Conservation (phyloP, 176 grass and related monocot genomes). For the Tillandsia leiboldiana region DNA sequence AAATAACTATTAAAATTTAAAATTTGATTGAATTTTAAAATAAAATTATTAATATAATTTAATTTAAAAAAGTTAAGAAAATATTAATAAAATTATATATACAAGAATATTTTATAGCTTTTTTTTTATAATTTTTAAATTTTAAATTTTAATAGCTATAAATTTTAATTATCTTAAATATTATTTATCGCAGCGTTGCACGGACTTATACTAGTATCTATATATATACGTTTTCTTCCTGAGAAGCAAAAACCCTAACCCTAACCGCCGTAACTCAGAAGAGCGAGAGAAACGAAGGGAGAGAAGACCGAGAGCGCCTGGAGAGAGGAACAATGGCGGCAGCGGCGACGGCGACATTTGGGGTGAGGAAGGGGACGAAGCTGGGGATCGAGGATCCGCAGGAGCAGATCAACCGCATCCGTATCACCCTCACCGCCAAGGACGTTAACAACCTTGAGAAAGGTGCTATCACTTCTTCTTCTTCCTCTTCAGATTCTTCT, state of each 20-base stretch:
- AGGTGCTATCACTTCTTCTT: conserved; percentile 15
- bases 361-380: conserved; percentile 45
- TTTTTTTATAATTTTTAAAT: no score
- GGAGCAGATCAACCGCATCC: conserved; percentile 45
- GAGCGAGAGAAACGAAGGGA: not conserved
- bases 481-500: not conserved
- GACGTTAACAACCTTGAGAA: conserved; percentile 67
- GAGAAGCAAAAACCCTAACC: conserved; percentile 19
- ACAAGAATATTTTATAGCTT: no score
- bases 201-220: not conserved
- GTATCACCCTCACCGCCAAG: conserved; percentile 55
- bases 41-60: no score
- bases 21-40: no score
- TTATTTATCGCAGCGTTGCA: no score
- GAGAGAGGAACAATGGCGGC: conserved; percentile 11
- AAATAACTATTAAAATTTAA: no score
- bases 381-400: conserved; percentile 39
- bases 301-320: not conserved
- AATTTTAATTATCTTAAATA: no score
- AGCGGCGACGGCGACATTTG: conserved; percentile 9
- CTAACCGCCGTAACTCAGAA: conserved; percentile 9
- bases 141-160: no score
- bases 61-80: no score
- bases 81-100: no score
- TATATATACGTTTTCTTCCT: not conserved